Evolutionary conservation across 371 early-diverging fungal genomes (phyloP), one percentile per base, ranked within the genome.

Genomic region (Lichtheimia hyalospora): DNA sequence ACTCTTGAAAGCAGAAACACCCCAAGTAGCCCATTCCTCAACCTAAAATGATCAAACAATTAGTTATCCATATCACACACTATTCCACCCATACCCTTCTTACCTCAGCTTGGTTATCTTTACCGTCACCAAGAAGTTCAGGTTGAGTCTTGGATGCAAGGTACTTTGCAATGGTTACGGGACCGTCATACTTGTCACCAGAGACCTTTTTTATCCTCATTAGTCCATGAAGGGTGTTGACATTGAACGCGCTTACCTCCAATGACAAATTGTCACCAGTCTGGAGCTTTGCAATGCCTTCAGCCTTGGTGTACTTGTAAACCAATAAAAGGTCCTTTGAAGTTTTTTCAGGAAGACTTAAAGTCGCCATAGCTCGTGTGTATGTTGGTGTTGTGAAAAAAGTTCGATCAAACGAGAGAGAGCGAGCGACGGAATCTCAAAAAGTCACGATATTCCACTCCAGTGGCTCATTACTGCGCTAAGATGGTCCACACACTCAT

Each of bases 101-200:
- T 51, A 87, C 82, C 57, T 80, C 80, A 54, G 83, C 83, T 55
- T 75, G 82, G 46, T 85, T 88, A 27, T 69, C 64, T 41, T 81
- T 79, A 49, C 71, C 70, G n/a, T 60, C 54, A 27, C 88, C 88
- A 20, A 86, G 66, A 18, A 86, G 73, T 12, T 77, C 75, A 54
- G 71, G 56, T 53, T 74, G 69, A 52, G 78, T 72, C 63, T 83
- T 79, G 42, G 77, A 66, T 16, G 77, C 81, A 66, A 86, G 62
- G 49, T 70, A 73, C 51, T 84, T 81, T 27, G 75, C 67, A 53
- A 84, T 74, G 25, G 87, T 69, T 50, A 71, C 79, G 43, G 83
- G 66, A 57, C 80, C 74, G 59, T 84, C 85, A 39, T 75, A 63
- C 41, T 66, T 68, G 27, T 75, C 73, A 60, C 82, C 81, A 52